These are phyloP conservation scores for Candida insectorum DNA, from an alignment of 805 yeast species.

Conservation along the genomic window DNA sequence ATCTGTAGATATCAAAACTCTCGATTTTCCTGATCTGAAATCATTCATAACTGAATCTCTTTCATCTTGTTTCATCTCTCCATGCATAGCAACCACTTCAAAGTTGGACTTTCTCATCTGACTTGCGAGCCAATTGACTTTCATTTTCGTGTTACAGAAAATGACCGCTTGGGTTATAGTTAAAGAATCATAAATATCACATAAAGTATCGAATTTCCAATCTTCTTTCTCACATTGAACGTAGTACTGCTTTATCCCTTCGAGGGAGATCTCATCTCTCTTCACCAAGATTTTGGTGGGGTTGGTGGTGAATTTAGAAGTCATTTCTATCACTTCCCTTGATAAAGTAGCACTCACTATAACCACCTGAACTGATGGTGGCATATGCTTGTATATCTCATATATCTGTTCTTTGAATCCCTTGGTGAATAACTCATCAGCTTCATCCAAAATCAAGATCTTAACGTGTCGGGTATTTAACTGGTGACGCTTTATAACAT, in stretches of 20 bases:
- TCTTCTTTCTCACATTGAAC: constrained; percentile 89
- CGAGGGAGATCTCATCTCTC: constrained; percentile 89
- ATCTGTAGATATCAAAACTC: constrained; percentile 94
- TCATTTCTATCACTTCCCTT: constrained; percentile 84
- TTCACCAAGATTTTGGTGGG: constrained; percentile 93
- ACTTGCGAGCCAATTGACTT: constrained; percentile 87
- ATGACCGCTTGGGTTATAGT: constrained; percentile 97
- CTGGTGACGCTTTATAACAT: constrained; percentile 82
- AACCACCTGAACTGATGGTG: constrained; percentile 86
- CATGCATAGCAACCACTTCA: constrained; percentile 95
- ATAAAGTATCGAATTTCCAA: constrained; percentile 90
- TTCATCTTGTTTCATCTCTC: constrained; percentile 93
- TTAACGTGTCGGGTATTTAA: constrained; percentile 73
- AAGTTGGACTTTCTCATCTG: constrained; percentile 77
- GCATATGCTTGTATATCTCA: constrained; percentile 82
- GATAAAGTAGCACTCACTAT: constrained; percentile 95
- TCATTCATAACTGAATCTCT: constrained; percentile 94
- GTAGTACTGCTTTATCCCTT: constrained; percentile 91
- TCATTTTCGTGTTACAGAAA: constrained; percentile 94
- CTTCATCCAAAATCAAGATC: constrained; percentile 92
- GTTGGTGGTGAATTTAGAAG: constrained; percentile 86
- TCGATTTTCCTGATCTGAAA: constrained; percentile 88
- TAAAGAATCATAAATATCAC: constrained; percentile 92
- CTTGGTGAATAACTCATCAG: constrained; percentile 88
- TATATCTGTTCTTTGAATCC: constrained; percentile 96